Conservation (phyloP, 345 rosid genomes). For the Jatropha curcas region DNA sequence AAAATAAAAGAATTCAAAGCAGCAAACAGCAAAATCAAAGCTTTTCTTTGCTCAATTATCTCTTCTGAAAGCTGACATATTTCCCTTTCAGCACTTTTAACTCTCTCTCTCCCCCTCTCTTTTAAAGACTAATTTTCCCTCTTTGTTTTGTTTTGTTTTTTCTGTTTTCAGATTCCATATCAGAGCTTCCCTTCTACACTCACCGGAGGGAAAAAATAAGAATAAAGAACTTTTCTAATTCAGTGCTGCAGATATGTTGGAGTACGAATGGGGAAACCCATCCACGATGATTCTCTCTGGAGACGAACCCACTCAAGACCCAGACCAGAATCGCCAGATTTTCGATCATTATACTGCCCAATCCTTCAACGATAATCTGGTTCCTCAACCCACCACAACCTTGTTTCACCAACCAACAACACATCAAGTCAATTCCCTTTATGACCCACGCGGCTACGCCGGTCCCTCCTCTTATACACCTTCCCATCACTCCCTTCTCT, state of each 20-base stretch:
- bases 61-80: conserved; percentile 37
- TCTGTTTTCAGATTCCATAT: conserved; percentile 10
- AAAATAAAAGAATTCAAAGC: background rate
- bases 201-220: background rate
- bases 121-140: background rate
- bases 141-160: background rate
- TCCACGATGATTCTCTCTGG: conserved; percentile 48
- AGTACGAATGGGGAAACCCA: conserved; percentile 85
- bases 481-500: conserved; percentile 40
- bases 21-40: background rate
- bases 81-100: background rate
- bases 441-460: conserved; percentile 55
- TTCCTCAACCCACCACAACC: conserved; percentile 25
- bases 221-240: too few species aligned
- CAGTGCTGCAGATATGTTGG: conserved; percentile 58
- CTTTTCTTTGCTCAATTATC: conserved; percentile 18
- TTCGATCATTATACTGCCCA: conserved; percentile 43
- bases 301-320: conserved; percentile 39
- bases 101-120: conserved; percentile 3
- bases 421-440: conserved; percentile 37
- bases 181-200: background rate
- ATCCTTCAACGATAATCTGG: conserved; percentile 32
- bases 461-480: conserved; percentile 37
- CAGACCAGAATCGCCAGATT: conserved; percentile 57
- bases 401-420: conserved; percentile 25